phyloP scores from a whole-genome alignment of 768 basidiomycete genomes.

The Leccinellum luteum region DNA sequence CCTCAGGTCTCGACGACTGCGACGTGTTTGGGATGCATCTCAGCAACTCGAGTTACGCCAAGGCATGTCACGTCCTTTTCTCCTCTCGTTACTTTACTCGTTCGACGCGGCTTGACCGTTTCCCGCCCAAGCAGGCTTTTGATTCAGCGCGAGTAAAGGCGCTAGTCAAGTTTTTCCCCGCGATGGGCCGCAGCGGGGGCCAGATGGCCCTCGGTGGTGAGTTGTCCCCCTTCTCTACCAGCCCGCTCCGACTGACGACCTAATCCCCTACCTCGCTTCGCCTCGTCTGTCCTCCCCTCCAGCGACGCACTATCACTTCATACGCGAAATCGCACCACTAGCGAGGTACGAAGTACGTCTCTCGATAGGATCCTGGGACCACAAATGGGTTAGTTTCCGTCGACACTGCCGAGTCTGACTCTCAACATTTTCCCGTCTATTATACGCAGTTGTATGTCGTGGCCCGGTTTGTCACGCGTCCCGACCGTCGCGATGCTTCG shows the following conservation, averaged over 20 bases:
- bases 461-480: constrained; percentile 60
- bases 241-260: background rate
- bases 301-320: constrained; percentile 69
- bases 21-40: constrained; percentile 68
- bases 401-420: background rate
- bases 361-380: constrained; percentile 62
- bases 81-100: background rate
- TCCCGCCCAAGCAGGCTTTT: constrained; percentile 32
- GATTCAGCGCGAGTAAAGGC: constrained; percentile 50
- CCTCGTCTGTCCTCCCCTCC: background rate
- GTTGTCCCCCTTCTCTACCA: background rate
- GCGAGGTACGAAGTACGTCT: constrained; percentile 59
- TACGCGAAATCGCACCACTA: constrained; percentile 68
- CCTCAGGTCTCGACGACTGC: constrained; percentile 63
- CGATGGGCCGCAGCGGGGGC: constrained; percentile 57
- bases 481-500: constrained; percentile 23
- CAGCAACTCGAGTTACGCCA: constrained; percentile 80
- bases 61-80: constrained; percentile 38
- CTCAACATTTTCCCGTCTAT: background rate
- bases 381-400: constrained; percentile 67
- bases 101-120: background rate
- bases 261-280: background rate
- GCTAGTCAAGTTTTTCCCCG: constrained; percentile 50
- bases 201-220: constrained; percentile 54
- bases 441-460: constrained; percentile 55